These are phyloP conservation scores for Berkeleyomyces rouxiae DNA, from an alignment of 2,329 filamentous ascomycete genomes.

Conservation along the genomic window DNA sequence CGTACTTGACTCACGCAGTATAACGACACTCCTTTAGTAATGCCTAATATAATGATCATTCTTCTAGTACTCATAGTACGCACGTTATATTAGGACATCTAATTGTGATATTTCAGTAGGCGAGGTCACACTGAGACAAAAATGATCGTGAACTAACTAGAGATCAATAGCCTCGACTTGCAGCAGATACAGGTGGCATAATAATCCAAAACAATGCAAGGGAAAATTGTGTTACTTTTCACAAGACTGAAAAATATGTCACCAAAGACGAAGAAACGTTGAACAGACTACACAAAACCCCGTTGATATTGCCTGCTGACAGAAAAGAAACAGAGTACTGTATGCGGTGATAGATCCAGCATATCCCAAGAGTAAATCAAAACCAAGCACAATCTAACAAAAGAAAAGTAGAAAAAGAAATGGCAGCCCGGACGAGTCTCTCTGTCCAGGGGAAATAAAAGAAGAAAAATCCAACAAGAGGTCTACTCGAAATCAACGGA, in stretches of 20 bases:
- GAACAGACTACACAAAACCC: too few species aligned
- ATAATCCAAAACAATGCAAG: too few species aligned
- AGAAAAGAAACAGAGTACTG: too few species aligned
- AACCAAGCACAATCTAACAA: conserved; percentile 20
- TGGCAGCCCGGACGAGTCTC: too few species aligned
- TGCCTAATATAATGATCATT: not conserved
- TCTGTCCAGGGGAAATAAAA: not conserved
- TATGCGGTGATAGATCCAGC: too few species aligned
- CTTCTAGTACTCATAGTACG: not conserved
- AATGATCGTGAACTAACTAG: not conserved
- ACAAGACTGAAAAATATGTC: too few species aligned
- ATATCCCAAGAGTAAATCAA: conserved; percentile 14
- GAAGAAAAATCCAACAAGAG: not conserved
- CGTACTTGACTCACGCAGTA: not conserved
- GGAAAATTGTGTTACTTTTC: too few species aligned
- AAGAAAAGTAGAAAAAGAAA: conserved; percentile 1
- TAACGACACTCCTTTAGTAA: not conserved
- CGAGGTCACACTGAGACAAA: not conserved
- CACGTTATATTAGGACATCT: not conserved
- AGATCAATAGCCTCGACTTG: too few species aligned
- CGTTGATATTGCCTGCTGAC: too few species aligned
- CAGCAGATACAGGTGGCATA: too few species aligned
- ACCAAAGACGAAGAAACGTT: too few species aligned
- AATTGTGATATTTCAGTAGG: not conserved
- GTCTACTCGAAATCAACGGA: not conserved